A percentile compares a stretch with the other conserved stretches of the same genome.
Evolutionary conservation across 1,284 basidiomycete species (phyloP).

Genomic region (Pyrrhoderma noxium): DNA sequence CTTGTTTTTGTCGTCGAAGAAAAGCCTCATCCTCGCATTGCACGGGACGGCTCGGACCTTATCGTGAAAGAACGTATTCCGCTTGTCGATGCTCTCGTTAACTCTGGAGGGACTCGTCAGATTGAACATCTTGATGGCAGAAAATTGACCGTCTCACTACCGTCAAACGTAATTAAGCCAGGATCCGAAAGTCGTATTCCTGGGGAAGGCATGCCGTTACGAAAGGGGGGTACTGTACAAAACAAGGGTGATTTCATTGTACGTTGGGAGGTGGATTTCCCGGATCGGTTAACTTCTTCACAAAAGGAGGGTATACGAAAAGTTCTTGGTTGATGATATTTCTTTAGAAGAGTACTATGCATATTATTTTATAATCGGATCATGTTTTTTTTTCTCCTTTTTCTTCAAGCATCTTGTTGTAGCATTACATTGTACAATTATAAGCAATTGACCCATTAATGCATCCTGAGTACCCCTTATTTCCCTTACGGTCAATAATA

Average conservation of each 20-base stretch:
- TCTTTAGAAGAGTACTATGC: neutral
- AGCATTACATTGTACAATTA: neutral
- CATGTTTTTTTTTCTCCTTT: neutral
- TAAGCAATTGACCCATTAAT: too few relatives aligned
- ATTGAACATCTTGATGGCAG: slow-evolving; percentile 75
- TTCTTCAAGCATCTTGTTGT: neutral
- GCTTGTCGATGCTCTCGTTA: slow-evolving; percentile 78
- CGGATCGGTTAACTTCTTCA: slow-evolving; percentile 57
- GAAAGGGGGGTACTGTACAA: slow-evolving; percentile 67
- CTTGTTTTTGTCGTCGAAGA: slow-evolving; percentile 90
- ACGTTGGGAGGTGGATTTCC: slow-evolving; percentile 82
- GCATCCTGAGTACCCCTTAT: too few relatives aligned
- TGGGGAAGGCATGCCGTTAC: slow-evolving; percentile 88
- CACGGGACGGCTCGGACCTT: slow-evolving; percentile 78
- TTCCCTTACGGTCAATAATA: neutral
- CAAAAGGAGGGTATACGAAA: slow-evolving; percentile 80
- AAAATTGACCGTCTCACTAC: slow-evolving; percentile 61
- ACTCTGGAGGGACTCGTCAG: slow-evolving; percentile 39
- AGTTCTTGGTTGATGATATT: slow-evolving; percentile 40
- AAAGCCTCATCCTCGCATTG: slow-evolving; percentile 74
- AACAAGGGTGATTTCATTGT: slow-evolving; percentile 81
- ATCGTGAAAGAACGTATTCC: slow-evolving; percentile 52
- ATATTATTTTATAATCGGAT: neutral
- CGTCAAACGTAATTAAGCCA: slow-evolving; percentile 72
- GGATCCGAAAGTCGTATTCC: slow-evolving; percentile 62